A percentile compares a stretch with the other conserved stretches of the same genome.
Conservation (phyloP, 108 stramenopile genomes). For the Fragilaria crotonensis region DNA sequence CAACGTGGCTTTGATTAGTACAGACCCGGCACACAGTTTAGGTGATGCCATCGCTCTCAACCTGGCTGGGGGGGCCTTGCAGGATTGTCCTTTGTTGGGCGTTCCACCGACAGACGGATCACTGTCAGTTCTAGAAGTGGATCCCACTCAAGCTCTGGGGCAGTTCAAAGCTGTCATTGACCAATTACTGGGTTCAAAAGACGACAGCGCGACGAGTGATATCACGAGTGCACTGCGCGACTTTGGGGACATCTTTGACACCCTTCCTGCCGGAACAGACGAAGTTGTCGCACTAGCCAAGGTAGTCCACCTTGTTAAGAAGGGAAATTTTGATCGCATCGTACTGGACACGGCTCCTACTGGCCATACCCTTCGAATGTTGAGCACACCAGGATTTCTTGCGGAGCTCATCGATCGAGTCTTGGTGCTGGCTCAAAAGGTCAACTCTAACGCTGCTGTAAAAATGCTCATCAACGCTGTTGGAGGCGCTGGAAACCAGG, state of each 20-base stretch:
- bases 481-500: slow-evolving; percentile 23
- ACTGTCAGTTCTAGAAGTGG: slow-evolving; percentile 78
- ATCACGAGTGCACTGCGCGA: slow-evolving; percentile 56
- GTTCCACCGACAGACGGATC: slow-evolving; percentile 68
- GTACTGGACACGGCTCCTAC: slow-evolving; percentile 96
- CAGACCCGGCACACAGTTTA: slow-evolving; percentile 94
- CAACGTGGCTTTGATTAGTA: slow-evolving; percentile 84
- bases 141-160: slow-evolving; percentile 58
- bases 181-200: slow-evolving; percentile 47
- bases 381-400: slow-evolving; percentile 67
- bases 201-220: slow-evolving; percentile 10
- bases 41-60: slow-evolving; percentile 90
- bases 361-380: slow-evolving; percentile 92
- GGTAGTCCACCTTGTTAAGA: slow-evolving; percentile 77
- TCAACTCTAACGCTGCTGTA: slow-evolving; percentile 66
- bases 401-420: slow-evolving; percentile 79
- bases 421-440: slow-evolving; percentile 50
- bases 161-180: slow-evolving; percentile 76
- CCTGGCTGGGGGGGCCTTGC: slow-evolving; percentile 51
- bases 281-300: slow-evolving; percentile 89
- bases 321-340: slow-evolving; percentile 84
- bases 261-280: slow-evolving; percentile 88
- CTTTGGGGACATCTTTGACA: slow-evolving; percentile 74
- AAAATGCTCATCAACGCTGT: slow-evolving; percentile 46
- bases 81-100: slow-evolving; percentile 64